A percentile compares a stretch with the other conserved stretches of the same genome.
These are phyloP conservation scores for Trametopsis cervina DNA, from an alignment of 768 basidiomycete genomes.

Conservation along the genomic window DNA sequence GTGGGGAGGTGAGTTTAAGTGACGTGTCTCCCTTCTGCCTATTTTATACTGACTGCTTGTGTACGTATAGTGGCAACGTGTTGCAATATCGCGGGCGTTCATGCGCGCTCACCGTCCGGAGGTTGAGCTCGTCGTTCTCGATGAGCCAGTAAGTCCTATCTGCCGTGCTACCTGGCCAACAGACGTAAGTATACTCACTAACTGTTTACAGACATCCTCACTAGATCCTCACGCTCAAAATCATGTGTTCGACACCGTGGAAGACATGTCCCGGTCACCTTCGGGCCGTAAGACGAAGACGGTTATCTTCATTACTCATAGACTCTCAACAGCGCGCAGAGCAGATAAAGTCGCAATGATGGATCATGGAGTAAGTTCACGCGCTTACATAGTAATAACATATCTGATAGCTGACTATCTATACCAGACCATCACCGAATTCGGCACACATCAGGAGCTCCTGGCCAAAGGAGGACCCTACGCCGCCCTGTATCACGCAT, in stretches of 20 bases:
- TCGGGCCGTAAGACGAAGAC: constrained; percentile 57
- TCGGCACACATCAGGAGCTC: constrained; percentile 67
- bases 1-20: constrained; percentile 61
- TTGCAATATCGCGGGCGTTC: constrained; percentile 82
- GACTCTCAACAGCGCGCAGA: constrained; percentile 71
- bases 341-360: constrained; percentile 87
- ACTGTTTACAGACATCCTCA: constrained; percentile 64
- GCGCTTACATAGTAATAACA: background rate
- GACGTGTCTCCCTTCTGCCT: constrained; percentile 1
- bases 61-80: constrained; percentile 67
- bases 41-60: background rate
- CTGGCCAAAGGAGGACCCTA: constrained; percentile 54
- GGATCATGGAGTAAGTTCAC: constrained; percentile 56
- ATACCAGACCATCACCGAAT: constrained; percentile 63
- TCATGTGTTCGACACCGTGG: constrained; percentile 71
- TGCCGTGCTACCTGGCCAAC: background rate
- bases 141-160: constrained; percentile 61
- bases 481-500: constrained; percentile 63
- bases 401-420: constrained; percentile 7
- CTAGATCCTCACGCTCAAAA: constrained; percentile 77
- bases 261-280: constrained; percentile 51
- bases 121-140: constrained; percentile 75
- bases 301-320: constrained; percentile 79
- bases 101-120: constrained; percentile 74
- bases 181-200: too few relatives aligned